phyloP scores from a whole-genome alignment of 1,284 basidiomycete species.

The Boletus holoroseus region DNA sequence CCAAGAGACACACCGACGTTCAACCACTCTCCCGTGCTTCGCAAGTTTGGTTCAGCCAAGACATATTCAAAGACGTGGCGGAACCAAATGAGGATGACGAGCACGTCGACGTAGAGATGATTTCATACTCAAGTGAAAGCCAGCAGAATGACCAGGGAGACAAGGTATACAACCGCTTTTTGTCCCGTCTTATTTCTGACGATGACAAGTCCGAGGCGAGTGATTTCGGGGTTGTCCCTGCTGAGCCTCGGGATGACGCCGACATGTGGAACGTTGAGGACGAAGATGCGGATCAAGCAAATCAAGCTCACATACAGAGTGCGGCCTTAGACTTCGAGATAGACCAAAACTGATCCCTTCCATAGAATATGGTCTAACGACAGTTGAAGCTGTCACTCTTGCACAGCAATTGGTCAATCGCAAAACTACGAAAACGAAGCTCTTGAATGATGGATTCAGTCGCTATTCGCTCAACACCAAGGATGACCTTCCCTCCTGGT shows the following conservation, averaged over 20 bases:
- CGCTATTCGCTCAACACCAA: slow-evolving; percentile 89
- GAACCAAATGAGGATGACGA: slow-evolving; percentile 40
- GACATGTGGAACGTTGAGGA: slow-evolving; percentile 81
- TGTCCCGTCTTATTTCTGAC: slow-evolving; percentile 14
- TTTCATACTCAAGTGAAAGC: slow-evolving; percentile 2
- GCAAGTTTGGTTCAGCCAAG: slow-evolving; percentile 92
- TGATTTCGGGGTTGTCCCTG: slow-evolving; percentile 23
- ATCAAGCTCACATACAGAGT: slow-evolving; percentile 72
- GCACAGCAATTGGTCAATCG: slow-evolving; percentile 93
- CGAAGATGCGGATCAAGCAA: slow-evolving; percentile 72
- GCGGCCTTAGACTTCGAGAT: slow-evolving; percentile 25
- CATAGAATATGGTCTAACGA: slow-evolving; percentile 79
- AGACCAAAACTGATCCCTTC: slow-evolving; percentile 3
- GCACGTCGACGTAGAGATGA: slow-evolving; percentile 35
- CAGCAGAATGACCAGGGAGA: slow-evolving; percentile 34
- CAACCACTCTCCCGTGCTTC: slow-evolving; percentile 46
- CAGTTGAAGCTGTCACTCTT: slow-evolving; percentile 88
- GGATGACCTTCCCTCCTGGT: slow-evolving; percentile 92
- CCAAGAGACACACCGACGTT: slow-evolving; percentile 40
- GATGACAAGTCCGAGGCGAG: slow-evolving; percentile 18
- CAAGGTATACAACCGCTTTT: slow-evolving; percentile 28
- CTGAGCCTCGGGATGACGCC: slow-evolving; percentile 47
- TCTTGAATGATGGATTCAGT: slow-evolving; percentile 96
- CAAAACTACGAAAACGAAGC: slow-evolving; percentile 79
- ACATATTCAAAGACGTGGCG: slow-evolving; percentile 70